These are phyloP conservation scores for Fusarium lateritium DNA, from an alignment of 2,329 filamentous ascomycete species.

Conservation along the genomic window DNA sequence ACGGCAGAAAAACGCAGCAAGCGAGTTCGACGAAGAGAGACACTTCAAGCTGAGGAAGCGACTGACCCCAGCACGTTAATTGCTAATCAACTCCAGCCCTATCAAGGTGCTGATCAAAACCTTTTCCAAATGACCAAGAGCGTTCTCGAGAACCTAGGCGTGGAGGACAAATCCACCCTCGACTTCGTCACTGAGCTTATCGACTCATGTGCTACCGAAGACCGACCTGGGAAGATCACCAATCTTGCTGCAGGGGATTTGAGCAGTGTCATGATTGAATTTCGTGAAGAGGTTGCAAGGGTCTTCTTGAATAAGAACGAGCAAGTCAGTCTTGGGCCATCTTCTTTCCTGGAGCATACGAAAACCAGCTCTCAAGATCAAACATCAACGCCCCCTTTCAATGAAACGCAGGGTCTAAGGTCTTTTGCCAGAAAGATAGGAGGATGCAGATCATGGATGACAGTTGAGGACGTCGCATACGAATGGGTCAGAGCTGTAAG, in stretches of 20 bases:
- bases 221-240: constrained; percentile 64
- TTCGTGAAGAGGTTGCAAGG: constrained; percentile 68
- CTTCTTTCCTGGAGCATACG: constrained; percentile 75
- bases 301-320: constrained; percentile 69
- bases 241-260: constrained; percentile 65
- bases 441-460: constrained; percentile 61
- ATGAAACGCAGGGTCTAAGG: constrained; percentile 67
- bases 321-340: constrained; percentile 66
- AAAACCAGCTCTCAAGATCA: constrained; percentile 69
- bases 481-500: constrained; percentile 70
- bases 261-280: constrained; percentile 63
- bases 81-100: constrained; percentile 69
- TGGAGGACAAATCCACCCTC: constrained; percentile 64
- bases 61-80: constrained; percentile 67
- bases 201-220: constrained; percentile 66
- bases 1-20: constrained; percentile 75
- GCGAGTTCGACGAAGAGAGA: constrained; percentile 69
- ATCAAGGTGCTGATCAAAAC: constrained; percentile 69
- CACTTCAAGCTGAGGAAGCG: constrained; percentile 68
- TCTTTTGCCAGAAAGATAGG: constrained; percentile 67
- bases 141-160: constrained; percentile 68
- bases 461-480: constrained; percentile 70
- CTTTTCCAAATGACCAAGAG: constrained; percentile 70
- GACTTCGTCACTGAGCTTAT: constrained; percentile 64
- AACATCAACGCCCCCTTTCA: constrained; percentile 63